Conservation (phyloP, 495 filamentous ascomycete species). For the Podospora appendiculata region DNA sequence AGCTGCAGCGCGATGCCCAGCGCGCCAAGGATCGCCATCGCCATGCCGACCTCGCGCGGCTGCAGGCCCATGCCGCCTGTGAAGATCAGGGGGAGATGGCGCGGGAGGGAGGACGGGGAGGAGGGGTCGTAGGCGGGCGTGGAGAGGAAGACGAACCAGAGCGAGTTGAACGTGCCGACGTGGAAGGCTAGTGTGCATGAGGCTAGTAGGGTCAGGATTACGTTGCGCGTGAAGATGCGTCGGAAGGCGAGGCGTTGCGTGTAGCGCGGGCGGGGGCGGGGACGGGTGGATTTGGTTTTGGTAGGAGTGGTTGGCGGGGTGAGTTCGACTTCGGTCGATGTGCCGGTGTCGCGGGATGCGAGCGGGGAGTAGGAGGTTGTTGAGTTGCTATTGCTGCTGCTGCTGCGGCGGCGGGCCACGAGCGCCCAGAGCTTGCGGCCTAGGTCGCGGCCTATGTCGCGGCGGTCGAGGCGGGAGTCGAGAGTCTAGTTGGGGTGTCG, state of each 20-base stretch:
- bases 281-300: constrained; percentile 1
- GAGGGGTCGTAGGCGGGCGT: constrained; percentile 59
- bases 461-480: constrained; percentile 34
- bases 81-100: constrained; percentile 61
- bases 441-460: constrained; percentile 41
- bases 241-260: constrained; percentile 54
- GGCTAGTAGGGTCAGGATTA: constrained; percentile 54
- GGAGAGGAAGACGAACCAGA: constrained; percentile 81
- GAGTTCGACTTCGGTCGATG: constrained; percentile 14
- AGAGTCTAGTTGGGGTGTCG: constrained; percentile 34
- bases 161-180: constrained; percentile 74
- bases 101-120: constrained; percentile 18
- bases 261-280: constrained; percentile 18
- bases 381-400: constrained; percentile 6
- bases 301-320: constrained; percentile 9
- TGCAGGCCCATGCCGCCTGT: constrained; percentile 75
- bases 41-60: constrained; percentile 65
- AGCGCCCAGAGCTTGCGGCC: constrained; percentile 20
- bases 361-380: constrained; percentile 8
- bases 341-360: not conserved
- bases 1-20: constrained; percentile 75
- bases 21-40: constrained; percentile 68
- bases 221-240: constrained; percentile 73
- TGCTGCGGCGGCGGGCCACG: constrained; percentile 2
- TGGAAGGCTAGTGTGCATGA: constrained; percentile 69